Percentiles rank a stretch among this genome's conserved stretches.
Evolutionary conservation across 2,329 filamentous ascomycete genomes (phyloP).

Genomic region (Aurifilum marmelostoma): DNA sequence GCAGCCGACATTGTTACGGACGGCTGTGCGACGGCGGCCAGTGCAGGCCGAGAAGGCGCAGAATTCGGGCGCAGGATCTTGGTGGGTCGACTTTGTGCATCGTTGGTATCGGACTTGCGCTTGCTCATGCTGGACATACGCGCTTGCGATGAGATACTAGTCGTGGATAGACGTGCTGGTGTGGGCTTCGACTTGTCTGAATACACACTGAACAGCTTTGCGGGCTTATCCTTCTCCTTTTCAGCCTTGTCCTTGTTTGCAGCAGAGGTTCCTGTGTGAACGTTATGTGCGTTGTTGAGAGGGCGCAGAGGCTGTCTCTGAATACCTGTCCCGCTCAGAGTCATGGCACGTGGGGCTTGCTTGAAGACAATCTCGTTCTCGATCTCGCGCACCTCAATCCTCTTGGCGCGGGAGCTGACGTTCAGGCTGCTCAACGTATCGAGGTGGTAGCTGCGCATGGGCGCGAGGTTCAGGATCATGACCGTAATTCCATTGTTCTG

Average conservation of each 20-base stretch:
- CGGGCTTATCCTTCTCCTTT: slow-evolving; percentile 67
- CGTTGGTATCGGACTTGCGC: slow-evolving; percentile 45
- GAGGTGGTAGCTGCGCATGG: slow-evolving; percentile 88
- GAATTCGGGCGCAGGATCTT: slow-evolving; percentile 49
- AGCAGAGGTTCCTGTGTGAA: slow-evolving; percentile 62
- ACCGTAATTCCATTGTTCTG: slow-evolving; percentile 95
- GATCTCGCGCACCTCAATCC: slow-evolving; percentile 92
- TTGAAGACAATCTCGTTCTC: slow-evolving; percentile 94
- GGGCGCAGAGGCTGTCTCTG: slow-evolving; percentile 79
- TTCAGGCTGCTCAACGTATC: slow-evolving; percentile 94
- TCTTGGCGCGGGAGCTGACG: slow-evolving; percentile 92
- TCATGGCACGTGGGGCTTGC: slow-evolving; percentile 63
- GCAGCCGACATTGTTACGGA: slow-evolving; percentile 63
- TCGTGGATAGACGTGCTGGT: slow-evolving; percentile 41
- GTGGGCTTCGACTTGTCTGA: slow-evolving; percentile 68
- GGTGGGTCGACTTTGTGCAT: slow-evolving; percentile 46
- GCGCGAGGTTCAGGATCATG: slow-evolving; percentile 95
- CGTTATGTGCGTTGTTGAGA: slow-evolving; percentile 75
- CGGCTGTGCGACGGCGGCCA: slow-evolving; percentile 33
- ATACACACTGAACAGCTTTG: slow-evolving; percentile 86
- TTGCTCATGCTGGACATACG: slow-evolving; percentile 31
- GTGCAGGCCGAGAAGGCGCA: slow-evolving; percentile 33
- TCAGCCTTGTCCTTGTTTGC: slow-evolving; percentile 48
- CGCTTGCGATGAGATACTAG: slow-evolving; percentile 16
- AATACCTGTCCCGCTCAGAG: slow-evolving; percentile 46